A percentile compares a stretch with the other conserved stretches of the same genome.
Conservation (phyloP, 73 alveolate species). For the Paramecium pentaurelia region DNA sequence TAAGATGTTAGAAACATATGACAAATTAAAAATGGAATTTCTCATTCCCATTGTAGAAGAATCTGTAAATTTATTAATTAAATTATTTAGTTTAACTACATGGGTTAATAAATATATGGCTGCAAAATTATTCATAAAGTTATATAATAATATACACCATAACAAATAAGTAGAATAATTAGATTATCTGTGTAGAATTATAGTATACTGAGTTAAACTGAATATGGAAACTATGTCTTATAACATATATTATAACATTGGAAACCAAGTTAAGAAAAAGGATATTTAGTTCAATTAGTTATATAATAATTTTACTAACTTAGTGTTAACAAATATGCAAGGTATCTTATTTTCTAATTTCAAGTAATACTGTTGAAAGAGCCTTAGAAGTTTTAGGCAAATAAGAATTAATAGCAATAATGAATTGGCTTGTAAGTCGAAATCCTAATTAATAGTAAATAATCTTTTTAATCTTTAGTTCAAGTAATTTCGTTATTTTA, state of each 20-base stretch:
- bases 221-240: conserved; percentile 33
- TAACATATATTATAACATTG: conserved; percentile 28
- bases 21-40: conserved; percentile 8
- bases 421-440: conserved; percentile 5
- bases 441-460: conserved; percentile 5
- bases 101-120: conserved; percentile 38
- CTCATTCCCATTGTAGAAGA: background rate
- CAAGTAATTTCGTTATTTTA: background rate
- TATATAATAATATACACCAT: background rate
- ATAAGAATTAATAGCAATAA: background rate
- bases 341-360: background rate
- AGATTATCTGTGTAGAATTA: conserved; percentile 20
- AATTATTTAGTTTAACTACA: background rate
- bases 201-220: conserved; percentile 5
- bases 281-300: background rate
- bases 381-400: conserved; percentile 9
- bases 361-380: conserved; percentile 28
- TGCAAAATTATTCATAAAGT: conserved; percentile 18
- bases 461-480: background rate
- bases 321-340: conserved; percentile 22
- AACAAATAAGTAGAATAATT: background rate
- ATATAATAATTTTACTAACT: background rate
- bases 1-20: conserved; percentile 21
- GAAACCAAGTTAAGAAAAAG: background rate
- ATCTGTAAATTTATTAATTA: background rate